Evolutionary conservation across 768 basidiomycete species (phyloP).

Genomic region (Cubamyces lactineus): DNA sequence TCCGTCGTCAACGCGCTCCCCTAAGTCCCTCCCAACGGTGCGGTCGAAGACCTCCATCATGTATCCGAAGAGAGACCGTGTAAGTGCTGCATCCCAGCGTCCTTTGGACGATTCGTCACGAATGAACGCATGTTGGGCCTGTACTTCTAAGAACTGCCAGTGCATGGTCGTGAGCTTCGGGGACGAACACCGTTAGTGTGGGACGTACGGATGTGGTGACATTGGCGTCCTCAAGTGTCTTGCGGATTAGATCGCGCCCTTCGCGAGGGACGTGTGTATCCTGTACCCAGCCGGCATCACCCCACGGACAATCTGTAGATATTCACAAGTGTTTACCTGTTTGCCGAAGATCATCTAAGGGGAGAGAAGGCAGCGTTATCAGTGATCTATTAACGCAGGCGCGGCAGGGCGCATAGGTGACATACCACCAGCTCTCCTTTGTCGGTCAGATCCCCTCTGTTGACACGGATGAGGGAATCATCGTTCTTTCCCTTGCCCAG

Average conservation of each 20-base stretch:
- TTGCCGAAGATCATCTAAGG: constrained; percentile 92
- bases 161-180: neutral
- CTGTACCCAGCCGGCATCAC: constrained; percentile 37
- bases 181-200: neutral
- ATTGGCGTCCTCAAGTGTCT: constrained; percentile 78
- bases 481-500: constrained; percentile 86
- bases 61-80: constrained; percentile 74
- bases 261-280: constrained; percentile 92
- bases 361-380: neutral
- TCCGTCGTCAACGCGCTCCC: constrained; percentile 54
- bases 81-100: constrained; percentile 94
- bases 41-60: constrained; percentile 96
- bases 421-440: constrained; percentile 86
- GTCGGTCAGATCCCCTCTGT: constrained; percentile 71
- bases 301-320: neutral
- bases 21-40: constrained; percentile 84
- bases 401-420: neutral
- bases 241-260: constrained; percentile 85
- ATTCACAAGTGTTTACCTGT: constrained; percentile 54
- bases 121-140: constrained; percentile 97
- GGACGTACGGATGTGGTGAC: constrained; percentile 69
- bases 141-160: constrained; percentile 86
- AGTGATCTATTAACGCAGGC: neutral
- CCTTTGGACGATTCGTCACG: constrained; percentile 92
- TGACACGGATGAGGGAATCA: constrained; percentile 75